phyloP scores from a whole-genome alignment of 306 rosid species.

The Lithocarpus polystachyus region DNA sequence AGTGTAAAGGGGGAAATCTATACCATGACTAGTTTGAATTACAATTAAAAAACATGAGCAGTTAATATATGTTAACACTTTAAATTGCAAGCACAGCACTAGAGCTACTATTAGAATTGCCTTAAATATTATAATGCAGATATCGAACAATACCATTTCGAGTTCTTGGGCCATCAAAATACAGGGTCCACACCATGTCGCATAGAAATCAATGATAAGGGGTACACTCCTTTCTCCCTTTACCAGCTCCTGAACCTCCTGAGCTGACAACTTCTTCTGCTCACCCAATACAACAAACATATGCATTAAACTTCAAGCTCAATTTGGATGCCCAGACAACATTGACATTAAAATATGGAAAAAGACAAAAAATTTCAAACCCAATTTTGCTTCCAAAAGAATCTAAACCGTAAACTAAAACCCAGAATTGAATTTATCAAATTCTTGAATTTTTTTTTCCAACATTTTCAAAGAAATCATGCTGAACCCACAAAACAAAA shows the following conservation, averaged over 20 bases:
- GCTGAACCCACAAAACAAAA: no score
- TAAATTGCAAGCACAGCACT: neutral
- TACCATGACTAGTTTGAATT: neutral
- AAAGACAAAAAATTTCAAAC: neutral
- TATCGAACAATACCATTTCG: constrained; percentile 64
- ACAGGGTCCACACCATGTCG: constrained; percentile 98
- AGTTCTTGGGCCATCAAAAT: constrained; percentile 97
- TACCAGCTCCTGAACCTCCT: constrained; percentile 82
- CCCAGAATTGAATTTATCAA: neutral
- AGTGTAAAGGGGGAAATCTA: no score
- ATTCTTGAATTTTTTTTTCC: neutral
- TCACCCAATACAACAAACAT: constrained; percentile 25
- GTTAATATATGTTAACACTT: neutral
- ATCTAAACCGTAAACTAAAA: neutral
- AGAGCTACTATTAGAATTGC: neutral
- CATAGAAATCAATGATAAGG: constrained; percentile 80
- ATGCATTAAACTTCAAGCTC: constrained; percentile 2
- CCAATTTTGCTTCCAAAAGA: neutral
- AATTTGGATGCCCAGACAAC: neutral
- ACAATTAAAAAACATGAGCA: neutral
- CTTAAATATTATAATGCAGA: neutral
- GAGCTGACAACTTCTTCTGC: constrained; percentile 79
- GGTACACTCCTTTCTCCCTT: constrained; percentile 88
- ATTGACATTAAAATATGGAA: neutral
- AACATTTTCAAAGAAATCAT: neutral